phyloP scores from a whole-genome alignment of 106 monocot species.

The Dioscorea alata region DNA sequence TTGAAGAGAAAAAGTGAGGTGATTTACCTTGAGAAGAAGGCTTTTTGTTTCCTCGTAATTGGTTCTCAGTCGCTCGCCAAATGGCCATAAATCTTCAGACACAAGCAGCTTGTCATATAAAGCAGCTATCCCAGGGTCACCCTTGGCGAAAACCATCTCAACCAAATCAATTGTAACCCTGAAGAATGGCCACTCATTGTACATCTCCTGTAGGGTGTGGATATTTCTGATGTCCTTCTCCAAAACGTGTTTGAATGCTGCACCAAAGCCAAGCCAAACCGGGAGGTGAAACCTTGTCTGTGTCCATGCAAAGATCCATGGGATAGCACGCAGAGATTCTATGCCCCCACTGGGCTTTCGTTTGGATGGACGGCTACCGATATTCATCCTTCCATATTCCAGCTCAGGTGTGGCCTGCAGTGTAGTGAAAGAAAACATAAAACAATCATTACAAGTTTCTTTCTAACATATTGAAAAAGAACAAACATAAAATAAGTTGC shows the following conservation, averaged over 20 bases:
- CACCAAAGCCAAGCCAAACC: slow-evolving; percentile 96
- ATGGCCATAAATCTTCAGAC: slow-evolving; percentile 68
- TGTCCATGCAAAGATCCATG: slow-evolving; percentile 99
- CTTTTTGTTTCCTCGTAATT: slow-evolving; percentile 78
- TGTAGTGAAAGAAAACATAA: not conserved
- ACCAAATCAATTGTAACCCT: slow-evolving; percentile 93
- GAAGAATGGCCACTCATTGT: slow-evolving; percentile 97
- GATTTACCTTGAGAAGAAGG: slow-evolving; percentile 86
- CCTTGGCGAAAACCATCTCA: slow-evolving; percentile 99
- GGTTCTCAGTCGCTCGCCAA: slow-evolving; percentile 72
- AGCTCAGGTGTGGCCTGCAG: slow-evolving; percentile 90
- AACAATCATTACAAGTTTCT: no score
- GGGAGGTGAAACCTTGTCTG: slow-evolving; percentile 98
- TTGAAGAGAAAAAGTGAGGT: not conserved
- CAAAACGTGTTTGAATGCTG: slow-evolving; percentile 70
- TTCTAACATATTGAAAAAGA: no score
- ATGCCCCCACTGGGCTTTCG: slow-evolving; percentile 96
- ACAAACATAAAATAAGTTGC: not conserved
- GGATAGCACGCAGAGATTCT: slow-evolving; percentile 92
- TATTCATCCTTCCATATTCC: slow-evolving; percentile 99
- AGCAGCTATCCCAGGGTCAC: slow-evolving; percentile 84
- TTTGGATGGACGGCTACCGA: slow-evolving; percentile 93
- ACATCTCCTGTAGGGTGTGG: slow-evolving; percentile 76
- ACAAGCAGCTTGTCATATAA: slow-evolving; percentile 94
- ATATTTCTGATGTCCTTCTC: slow-evolving; percentile 68